Conservation (phyloP, 2,329 filamentous ascomycete species). For the Verticillium longisporum region DNA sequence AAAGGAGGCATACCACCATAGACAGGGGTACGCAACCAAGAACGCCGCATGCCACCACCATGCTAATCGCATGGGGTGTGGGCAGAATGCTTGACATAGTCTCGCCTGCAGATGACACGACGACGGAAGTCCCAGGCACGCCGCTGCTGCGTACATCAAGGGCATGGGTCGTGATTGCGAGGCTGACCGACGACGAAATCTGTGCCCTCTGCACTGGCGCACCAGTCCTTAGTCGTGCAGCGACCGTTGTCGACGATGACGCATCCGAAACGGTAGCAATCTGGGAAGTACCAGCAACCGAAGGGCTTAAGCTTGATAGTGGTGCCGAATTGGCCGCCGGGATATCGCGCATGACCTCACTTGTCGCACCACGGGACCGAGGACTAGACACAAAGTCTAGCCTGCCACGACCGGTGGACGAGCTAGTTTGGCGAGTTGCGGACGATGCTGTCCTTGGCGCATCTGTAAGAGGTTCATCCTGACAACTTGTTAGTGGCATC, state of each 20-base stretch:
- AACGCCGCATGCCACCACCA: background rate
- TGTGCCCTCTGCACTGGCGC: background rate
- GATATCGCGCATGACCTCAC: background rate
- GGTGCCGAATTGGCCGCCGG: background rate
- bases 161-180: background rate
- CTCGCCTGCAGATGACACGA: background rate
- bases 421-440: background rate
- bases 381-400: background rate
- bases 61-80: background rate
- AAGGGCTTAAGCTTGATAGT: background rate
- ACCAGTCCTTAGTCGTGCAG: background rate
- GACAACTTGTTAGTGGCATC: background rate
- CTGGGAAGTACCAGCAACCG: background rate
- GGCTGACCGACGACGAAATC: background rate
- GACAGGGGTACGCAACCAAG: background rate
- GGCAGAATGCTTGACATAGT: background rate
- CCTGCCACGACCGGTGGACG: background rate
- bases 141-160: background rate
- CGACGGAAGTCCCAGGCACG: background rate
- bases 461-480: background rate
- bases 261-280: background rate
- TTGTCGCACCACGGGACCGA: background rate
- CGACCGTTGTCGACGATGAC: background rate
- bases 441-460: background rate
- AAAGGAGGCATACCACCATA: background rate